phyloP scores from a whole-genome alignment of 148 eudicot genomes.

The Rhododendron molle region DNA sequence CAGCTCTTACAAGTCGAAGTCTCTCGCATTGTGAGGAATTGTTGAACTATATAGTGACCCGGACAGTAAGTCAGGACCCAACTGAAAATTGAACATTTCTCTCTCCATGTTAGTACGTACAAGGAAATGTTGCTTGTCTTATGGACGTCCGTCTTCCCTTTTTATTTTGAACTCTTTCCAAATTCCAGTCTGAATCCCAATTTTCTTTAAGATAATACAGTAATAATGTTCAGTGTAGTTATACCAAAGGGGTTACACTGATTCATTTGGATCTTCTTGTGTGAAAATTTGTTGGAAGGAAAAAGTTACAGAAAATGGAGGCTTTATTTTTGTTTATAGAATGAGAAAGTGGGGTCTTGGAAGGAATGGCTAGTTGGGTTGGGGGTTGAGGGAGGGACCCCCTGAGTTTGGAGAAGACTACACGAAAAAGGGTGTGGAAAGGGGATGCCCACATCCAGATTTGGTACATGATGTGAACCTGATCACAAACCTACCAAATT shows the following conservation, averaged over 20 bases:
- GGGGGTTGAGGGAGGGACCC: background rate
- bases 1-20: background rate
- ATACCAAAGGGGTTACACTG: no score
- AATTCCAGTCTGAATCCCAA: background rate
- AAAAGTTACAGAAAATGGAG: background rate
- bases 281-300: background rate
- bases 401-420: background rate
- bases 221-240: background rate
- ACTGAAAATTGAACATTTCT: background rate
- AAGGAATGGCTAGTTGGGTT: background rate
- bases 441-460: background rate
- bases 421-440: background rate
- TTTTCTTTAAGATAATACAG: background rate
- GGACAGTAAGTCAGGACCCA: background rate
- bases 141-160: background rate
- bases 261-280: background rate
- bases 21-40: background rate
- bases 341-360: background rate
- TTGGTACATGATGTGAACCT: background rate
- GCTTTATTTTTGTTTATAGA: background rate
- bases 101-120: background rate
- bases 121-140: background rate
- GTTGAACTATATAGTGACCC: background rate
- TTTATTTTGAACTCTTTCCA: background rate
- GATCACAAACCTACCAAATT: background rate